These are phyloP conservation scores for Lepidopterella palustris DNA, from an alignment of 495 filamentous ascomycete species.

Conservation along the genomic window DNA sequence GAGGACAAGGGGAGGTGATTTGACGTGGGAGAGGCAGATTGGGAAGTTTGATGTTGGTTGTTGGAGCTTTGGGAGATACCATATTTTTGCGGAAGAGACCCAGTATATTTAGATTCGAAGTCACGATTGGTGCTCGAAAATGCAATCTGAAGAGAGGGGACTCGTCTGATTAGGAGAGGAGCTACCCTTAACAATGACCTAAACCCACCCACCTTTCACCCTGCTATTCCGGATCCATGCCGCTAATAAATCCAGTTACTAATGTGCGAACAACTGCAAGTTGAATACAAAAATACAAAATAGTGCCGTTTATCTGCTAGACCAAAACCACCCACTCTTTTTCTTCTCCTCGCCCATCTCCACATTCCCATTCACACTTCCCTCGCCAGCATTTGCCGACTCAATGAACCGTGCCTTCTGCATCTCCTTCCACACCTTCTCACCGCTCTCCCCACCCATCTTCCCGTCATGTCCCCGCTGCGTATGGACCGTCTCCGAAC, in stretches of 20 bases:
- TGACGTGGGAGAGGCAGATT: too few species aligned
- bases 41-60: too few species aligned
- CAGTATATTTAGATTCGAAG: too few species aligned
- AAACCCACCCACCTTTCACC: neutral
- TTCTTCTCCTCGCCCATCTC: neutral
- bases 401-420: neutral
- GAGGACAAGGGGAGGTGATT: too few species aligned
- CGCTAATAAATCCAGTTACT: neutral
- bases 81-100: too few species aligned
- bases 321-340: constrained; percentile 2
- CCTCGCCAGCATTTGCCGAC: too few species aligned
- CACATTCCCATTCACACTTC: too few species aligned
- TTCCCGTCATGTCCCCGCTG: constrained; percentile 14
- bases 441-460: neutral
- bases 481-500: constrained; percentile 41
- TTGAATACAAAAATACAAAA: neutral
- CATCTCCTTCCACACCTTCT: neutral
- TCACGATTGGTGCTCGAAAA: neutral
- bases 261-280: too few species aligned
- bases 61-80: too few species aligned
- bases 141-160: neutral
- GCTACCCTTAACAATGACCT: neutral
- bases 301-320: neutral
- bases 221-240: neutral
- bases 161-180: neutral